Conservation (phyloP, 768 basidiomycete species). For the Lactarius indigo region DNA sequence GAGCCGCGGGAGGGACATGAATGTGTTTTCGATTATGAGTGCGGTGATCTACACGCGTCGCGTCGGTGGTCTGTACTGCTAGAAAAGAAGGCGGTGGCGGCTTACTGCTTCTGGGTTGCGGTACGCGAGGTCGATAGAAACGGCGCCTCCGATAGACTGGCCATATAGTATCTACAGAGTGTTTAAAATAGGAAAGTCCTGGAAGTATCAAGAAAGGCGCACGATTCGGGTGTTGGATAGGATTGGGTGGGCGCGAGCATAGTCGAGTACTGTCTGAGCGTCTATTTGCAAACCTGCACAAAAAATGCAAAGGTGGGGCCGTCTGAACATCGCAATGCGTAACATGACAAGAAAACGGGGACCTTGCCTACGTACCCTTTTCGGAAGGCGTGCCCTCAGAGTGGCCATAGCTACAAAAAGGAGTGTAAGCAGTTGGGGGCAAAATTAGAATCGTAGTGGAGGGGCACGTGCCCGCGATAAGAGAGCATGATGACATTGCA, state of each 20-base stretch:
- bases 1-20: slow-evolving; percentile 76
- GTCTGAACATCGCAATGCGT: neutral
- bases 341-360: neutral
- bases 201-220: neutral
- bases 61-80: neutral
- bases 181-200: neutral
- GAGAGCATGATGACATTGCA: slow-evolving; percentile 95
- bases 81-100: neutral
- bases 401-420: slow-evolving; percentile 64
- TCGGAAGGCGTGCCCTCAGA: slow-evolving; percentile 88
- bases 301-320: neutral
- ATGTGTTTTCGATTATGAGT: slow-evolving; percentile 91
- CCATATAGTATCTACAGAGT: slow-evolving; percentile 67
- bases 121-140: slow-evolving; percentile 83
- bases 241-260: slow-evolving; percentile 57
- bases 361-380: slow-evolving; percentile 47
- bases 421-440: neutral
- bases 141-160: slow-evolving; percentile 90
- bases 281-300: slow-evolving; percentile 71
- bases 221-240: slow-evolving; percentile 70
- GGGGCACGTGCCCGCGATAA: slow-evolving; percentile 72
- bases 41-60: slow-evolving; percentile 55
- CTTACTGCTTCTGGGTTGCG: slow-evolving; percentile 65
- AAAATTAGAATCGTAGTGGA: too few species aligned
- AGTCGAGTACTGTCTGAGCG: slow-evolving; percentile 79